Conservation (phyloP, 2,329 filamentous ascomycete species). For the Parastagonospora avenae region DNA sequence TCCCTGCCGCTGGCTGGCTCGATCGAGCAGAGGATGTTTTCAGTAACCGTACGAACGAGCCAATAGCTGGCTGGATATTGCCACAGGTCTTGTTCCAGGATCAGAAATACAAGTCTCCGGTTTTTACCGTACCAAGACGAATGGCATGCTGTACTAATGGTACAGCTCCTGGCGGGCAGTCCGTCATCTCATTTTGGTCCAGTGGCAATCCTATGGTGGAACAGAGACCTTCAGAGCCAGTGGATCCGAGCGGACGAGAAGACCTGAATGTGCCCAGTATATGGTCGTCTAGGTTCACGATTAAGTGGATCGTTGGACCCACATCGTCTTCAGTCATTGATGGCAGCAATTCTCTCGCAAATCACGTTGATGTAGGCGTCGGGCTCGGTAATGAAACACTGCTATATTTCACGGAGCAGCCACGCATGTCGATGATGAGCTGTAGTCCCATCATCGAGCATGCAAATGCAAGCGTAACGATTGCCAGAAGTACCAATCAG, state of each 20-base stretch:
- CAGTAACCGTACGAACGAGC: not conserved
- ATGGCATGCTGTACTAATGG: not conserved
- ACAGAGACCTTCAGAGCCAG: not conserved
- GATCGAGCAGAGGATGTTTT: not conserved
- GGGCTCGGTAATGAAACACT: too few relatives aligned
- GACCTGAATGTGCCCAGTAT: not conserved
- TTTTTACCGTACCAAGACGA: not conserved
- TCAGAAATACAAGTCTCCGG: not conserved
- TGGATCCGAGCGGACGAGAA: not conserved
- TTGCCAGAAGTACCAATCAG: slow-evolving; percentile 6
- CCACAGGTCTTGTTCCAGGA: not conserved
- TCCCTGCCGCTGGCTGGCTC: not conserved
- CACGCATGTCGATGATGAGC: slow-evolving; percentile 10
- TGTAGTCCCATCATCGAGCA: slow-evolving; percentile 20
- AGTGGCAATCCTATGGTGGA: not conserved
- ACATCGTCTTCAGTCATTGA: not conserved
- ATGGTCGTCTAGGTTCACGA: not conserved
- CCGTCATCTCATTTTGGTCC: not conserved
- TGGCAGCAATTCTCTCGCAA: too few relatives aligned
- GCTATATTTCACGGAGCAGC: slow-evolving; percentile 6
- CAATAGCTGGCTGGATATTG: not conserved
- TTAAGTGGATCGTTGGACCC: not conserved
- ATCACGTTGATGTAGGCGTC: too few relatives aligned
- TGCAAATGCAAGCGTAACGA: slow-evolving; percentile 9
- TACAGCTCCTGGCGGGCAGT: not conserved